phyloP scores from a whole-genome alignment of 2,329 filamentous ascomycete species.

The Aspergillus sp. region DNA sequence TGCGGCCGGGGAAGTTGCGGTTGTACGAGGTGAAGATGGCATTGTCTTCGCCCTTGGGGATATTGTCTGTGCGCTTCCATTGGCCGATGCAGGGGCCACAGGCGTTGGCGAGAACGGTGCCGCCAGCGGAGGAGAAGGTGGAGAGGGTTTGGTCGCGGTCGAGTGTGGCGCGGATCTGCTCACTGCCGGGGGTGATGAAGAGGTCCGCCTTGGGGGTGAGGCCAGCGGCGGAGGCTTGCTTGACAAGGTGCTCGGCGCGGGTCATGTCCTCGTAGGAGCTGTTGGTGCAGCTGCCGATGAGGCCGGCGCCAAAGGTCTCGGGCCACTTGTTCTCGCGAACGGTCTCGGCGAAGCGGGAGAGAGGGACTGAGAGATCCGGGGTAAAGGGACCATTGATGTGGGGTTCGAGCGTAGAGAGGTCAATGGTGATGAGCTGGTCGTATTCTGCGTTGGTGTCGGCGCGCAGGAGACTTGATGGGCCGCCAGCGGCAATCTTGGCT shows the following conservation, averaged over 20 bases:
- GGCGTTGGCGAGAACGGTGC: conserved; percentile 89
- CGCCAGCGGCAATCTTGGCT: conserved; percentile 62
- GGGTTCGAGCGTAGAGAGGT: conserved; percentile 87
- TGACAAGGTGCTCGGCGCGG: conserved; percentile 87
- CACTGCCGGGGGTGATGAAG: conserved; percentile 94
- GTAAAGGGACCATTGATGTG: conserved; percentile 98
- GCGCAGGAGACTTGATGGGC: conserved; percentile 68
- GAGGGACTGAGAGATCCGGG: conserved; percentile 88
- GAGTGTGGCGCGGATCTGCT: conserved; percentile 94
- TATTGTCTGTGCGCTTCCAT: conserved; percentile 89
- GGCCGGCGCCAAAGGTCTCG: conserved; percentile 82
- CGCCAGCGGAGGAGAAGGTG: conserved; percentile 85
- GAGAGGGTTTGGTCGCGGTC: conserved; percentile 85
- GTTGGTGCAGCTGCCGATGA: conserved; percentile 98
- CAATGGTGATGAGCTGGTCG: conserved; percentile 87
- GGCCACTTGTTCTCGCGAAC: conserved; percentile 89
- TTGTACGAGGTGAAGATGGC: conserved; percentile 98
- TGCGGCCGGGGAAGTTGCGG: conserved; percentile 95
- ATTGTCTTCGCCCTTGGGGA: conserved; percentile 83
- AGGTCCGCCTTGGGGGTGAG: conserved; percentile 88
- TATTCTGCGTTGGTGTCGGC: conserved; percentile 85
- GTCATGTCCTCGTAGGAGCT: conserved; percentile 99
- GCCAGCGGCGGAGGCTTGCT: conserved; percentile 87
- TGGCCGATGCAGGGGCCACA: conserved; percentile 94
- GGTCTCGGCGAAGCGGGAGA: conserved; percentile 85